Base-by-base conservation (phyloP, 805 yeast genomes). In the Candida vartiovaarae region DNA sequence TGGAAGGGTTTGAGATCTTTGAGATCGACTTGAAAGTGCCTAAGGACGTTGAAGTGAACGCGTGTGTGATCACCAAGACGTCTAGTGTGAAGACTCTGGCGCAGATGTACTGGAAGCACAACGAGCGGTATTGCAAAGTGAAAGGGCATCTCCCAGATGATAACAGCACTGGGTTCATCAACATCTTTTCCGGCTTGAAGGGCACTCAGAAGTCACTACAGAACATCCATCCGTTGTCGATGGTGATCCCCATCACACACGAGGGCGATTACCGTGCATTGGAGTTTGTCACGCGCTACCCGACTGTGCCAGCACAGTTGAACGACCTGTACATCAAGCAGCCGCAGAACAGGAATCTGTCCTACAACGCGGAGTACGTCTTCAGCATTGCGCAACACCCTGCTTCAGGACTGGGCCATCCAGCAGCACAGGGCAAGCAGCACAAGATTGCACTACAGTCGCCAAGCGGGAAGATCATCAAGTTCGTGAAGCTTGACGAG, bases 11-110 rank as follows among this genome's bases (percentile, higher is more conserved):
- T 38, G 97, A 93, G 57, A 66, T 86, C 26, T 81, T 80, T 46
- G 97, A 93, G 61, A 70, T 89, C 47, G 90, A 84, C 40, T 50
- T 93, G 32, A 74, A 75, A 47, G 72, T 87, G 15, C 95, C 95
- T 0, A 64, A 66, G 25, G 81, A 80, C 47, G 72, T 85, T 25
- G 95, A 90, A 52, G 56, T 84, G 1, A 77, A 76, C 50, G 76
- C 86, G 4, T 67, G 75, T 30, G 71, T 87, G 27, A 74, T 78
- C 9, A 72, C 82, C 1, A 67, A 64, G 27, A 45, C 45, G 2
- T 47, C 54, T 1, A 36, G 41, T 36, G 78, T 76, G 41, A 69
- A 74, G 36, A 78, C 90, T 1, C 66, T 91, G 41, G 75, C 88
- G n/a, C 99, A 93, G 66, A 65, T 83, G 3, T 80, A 75, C 53